Evolutionary conservation across 2,329 filamentous ascomycete genomes (phyloP), one percentile per base, ranked within the genome.

Genomic region (Teratosphaeria pseudoeucalypti): DNA sequence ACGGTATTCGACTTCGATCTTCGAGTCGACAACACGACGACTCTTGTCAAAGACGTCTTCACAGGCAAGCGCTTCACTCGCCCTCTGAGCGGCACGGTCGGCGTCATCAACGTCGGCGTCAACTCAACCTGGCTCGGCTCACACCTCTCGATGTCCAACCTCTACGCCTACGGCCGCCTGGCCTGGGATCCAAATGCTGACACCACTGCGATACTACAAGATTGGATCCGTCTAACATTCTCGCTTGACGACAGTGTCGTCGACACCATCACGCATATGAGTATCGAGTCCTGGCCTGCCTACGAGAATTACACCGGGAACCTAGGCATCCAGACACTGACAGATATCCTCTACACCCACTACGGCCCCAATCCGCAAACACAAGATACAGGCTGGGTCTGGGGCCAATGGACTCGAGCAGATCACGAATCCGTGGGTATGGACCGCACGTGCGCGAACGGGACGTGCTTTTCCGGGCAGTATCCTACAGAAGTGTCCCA

Each of bases 261-360:
- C 54, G 75, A 84, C 29, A 81, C 79, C 0, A 80, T 89, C 58
- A 81, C 79, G 1, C 69, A 81, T 14, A 83, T 89, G 70, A 85
- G 83, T 0, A 83, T 89, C 81, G 77, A 78, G 10, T 88, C 85
- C 0, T 89, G 86, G 86, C 83, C 82, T 0, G 81, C 85, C 0
- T 89, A 89, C 60, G 86, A 88, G 72, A 84, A 84, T 67, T 88
- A 89, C 73, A 83, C 78, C 0, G 86, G 86, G 4, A 89, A 89
- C 63, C 76, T 89, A 0, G 86, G 86, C 10, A 79, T 87, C 5
- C 86, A 89, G 66, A 89, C 86, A 0, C 70, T 89, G 54, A 84
- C 83, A 0, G 85, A 89, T 66, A 88, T 88, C 58, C 73, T 87
- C 0, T 82, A 83, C 61, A 82, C 80, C 0, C 85, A 89, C 72